Conservation (phyloP, 176 grass and related monocot species). For the Alloteropsis semialata region DNA sequence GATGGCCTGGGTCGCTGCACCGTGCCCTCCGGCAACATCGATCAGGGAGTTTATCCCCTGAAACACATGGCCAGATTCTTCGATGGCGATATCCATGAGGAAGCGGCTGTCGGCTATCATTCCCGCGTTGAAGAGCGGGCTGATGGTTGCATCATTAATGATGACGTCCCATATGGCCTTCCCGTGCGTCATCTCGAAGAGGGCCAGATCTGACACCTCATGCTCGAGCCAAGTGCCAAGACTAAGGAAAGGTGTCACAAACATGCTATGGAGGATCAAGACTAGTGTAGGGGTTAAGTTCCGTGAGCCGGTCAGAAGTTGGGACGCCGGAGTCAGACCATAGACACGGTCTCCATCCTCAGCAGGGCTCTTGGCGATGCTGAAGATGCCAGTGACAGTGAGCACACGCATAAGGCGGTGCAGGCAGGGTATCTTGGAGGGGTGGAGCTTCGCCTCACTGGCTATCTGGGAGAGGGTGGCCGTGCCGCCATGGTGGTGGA, state of each 20-base stretch:
- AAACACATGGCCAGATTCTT: no score
- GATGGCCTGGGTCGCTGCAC: no score
- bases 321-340: background rate
- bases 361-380: background rate
- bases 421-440: background rate
- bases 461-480: background rate
- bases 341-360: background rate
- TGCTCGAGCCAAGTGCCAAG: background rate
- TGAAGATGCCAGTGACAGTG: background rate
- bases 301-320: background rate
- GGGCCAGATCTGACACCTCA: background rate
- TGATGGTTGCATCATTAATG: no score
- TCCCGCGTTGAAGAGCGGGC: no score
- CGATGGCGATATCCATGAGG: no score
- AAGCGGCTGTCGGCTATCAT: no score
- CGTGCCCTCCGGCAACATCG: no score
- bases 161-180: no score
- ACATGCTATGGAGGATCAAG: background rate
- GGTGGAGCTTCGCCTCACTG: background rate
- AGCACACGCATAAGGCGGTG: conserved; percentile 19
- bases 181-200: no score
- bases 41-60: no score
- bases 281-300: background rate
- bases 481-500: background rate
- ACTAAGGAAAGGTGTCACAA: background rate